These are phyloP conservation scores for Monilinia fructicola DNA, from an alignment of 2,329 filamentous ascomycete species.

Conservation along the genomic window DNA sequence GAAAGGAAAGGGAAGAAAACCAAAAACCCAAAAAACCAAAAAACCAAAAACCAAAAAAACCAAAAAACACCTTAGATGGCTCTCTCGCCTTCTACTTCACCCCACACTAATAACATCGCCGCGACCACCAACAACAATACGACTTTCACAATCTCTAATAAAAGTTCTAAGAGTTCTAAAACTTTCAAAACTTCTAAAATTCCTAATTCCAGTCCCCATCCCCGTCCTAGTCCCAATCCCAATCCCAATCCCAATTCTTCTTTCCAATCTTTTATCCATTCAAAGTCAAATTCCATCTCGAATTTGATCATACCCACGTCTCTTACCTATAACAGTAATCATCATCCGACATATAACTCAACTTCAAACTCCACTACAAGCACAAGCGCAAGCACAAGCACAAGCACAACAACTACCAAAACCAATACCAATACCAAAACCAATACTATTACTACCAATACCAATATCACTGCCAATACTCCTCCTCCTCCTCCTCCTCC, in stretches of 20 bases:
- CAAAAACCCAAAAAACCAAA: too few species aligned
- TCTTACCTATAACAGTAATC: neutral
- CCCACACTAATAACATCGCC: slow-evolving; percentile 23
- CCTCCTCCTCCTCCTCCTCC: too few species aligned
- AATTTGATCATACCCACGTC: neutral
- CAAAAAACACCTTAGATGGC: slow-evolving; percentile 25
- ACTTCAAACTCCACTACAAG: neutral
- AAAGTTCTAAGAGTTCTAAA: too few species aligned
- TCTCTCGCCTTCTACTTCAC: slow-evolving; percentile 20
- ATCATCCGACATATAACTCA: neutral
- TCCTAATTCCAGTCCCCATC: too few species aligned
- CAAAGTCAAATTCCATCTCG: slow-evolving; percentile 1
- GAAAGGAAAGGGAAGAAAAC: too few species aligned
- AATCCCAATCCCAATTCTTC: slow-evolving; percentile 2
- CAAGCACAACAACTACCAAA: neutral
- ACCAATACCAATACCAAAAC: too few species aligned
- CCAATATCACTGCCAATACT: too few species aligned
- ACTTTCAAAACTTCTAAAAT: too few species aligned
- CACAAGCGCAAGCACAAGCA: too few species aligned
- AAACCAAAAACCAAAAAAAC: too few species aligned
- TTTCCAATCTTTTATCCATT: neutral
- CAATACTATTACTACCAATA: too few species aligned
- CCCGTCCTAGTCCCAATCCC: too few species aligned
- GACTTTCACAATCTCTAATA: slow-evolving; percentile 7
- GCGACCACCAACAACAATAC: slow-evolving; percentile 10